phyloP scores from a whole-genome alignment of 345 rosid species.

The Cardiospermum halicacabum region DNA sequence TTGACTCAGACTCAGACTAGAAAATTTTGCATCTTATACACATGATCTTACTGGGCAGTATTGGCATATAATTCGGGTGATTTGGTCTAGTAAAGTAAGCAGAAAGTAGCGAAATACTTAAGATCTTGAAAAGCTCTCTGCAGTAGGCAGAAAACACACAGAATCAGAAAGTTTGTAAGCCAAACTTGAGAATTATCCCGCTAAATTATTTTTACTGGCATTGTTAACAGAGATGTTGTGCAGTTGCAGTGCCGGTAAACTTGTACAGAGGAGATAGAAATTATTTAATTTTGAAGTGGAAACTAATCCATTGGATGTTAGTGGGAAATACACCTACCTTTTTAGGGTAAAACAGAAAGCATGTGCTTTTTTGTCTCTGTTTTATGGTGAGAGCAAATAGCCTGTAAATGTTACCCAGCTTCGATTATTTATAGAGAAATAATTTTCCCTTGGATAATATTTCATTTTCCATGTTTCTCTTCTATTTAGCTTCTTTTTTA shows the following conservation, averaged over 20 bases:
- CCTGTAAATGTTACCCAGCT: conserved; percentile 33
- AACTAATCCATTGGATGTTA: conserved; percentile 20
- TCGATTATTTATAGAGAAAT: conserved; percentile 25
- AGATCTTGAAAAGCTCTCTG: not conserved
- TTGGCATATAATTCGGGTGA: conserved; percentile 23
- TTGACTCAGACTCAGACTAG: conserved; percentile 75
- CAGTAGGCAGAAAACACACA: not conserved
- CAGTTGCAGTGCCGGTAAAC: conserved; percentile 20
- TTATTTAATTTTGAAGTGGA: conserved; percentile 18
- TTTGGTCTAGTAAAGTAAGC: conserved; percentile 14
- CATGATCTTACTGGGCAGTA: conserved; percentile 9
- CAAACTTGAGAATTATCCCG: not conserved
- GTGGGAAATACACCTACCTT: conserved; percentile 6
- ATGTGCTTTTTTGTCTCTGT: conserved; percentile 17
- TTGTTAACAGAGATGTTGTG: conserved; percentile 13
- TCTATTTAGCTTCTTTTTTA: not conserved
- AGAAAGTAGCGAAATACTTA: conserved; percentile 5
- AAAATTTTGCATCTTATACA: conserved; percentile 20
- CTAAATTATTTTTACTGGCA: not conserved
- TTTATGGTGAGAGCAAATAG: conserved; percentile 29
- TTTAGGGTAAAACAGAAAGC: conserved; percentile 17
- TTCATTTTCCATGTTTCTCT: not conserved
- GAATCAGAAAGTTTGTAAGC: not conserved
- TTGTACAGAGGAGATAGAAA: conserved; percentile 30
- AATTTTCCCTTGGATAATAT: not conserved